Evolutionary conservation across 2,329 filamentous ascomycete species (phyloP).

Genomic region (Penicillium sp.): DNA sequence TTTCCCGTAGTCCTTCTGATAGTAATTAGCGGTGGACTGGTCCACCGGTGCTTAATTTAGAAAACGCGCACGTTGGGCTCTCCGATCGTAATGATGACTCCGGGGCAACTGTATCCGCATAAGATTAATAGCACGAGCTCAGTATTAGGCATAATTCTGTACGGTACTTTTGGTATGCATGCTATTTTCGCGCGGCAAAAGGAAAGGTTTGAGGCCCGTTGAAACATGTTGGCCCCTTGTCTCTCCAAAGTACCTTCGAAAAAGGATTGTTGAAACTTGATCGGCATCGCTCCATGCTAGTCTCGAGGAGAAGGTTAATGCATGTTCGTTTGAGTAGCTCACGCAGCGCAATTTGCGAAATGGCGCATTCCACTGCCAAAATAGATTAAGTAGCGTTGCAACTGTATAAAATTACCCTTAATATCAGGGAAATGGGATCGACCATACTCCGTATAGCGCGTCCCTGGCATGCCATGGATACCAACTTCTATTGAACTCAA

Average conservation of each 20-base stretch:
- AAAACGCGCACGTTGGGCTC: neutral
- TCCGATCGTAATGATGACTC: neutral
- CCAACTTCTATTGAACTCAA: conserved; percentile 4
- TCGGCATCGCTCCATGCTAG: conserved; percentile 14
- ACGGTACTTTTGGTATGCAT: neutral
- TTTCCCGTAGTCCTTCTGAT: neutral
- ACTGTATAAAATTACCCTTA: neutral
- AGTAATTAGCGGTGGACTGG: conserved; percentile 3
- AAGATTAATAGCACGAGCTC: neutral
- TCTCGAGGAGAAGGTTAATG: conserved; percentile 8
- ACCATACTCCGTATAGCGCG: neutral
- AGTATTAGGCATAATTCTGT: neutral
- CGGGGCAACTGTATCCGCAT: neutral
- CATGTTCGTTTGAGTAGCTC: conserved; percentile 3
- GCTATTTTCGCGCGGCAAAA: neutral
- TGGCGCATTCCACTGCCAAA: conserved; percentile 3
- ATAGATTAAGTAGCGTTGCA: neutral
- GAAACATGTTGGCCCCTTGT: conserved; percentile 7
- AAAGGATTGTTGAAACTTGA: conserved; percentile 13
- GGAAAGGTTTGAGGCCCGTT: neutral
- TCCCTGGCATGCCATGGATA: conserved; percentile 17
- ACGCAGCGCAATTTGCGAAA: neutral
- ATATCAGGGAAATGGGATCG: conserved; percentile 1
- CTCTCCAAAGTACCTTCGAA: neutral
- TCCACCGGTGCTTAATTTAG: conserved; percentile 3